Evolutionary conservation across 2,329 filamentous ascomycete genomes (phyloP).

Genomic region (Venturia oleaginea): DNA sequence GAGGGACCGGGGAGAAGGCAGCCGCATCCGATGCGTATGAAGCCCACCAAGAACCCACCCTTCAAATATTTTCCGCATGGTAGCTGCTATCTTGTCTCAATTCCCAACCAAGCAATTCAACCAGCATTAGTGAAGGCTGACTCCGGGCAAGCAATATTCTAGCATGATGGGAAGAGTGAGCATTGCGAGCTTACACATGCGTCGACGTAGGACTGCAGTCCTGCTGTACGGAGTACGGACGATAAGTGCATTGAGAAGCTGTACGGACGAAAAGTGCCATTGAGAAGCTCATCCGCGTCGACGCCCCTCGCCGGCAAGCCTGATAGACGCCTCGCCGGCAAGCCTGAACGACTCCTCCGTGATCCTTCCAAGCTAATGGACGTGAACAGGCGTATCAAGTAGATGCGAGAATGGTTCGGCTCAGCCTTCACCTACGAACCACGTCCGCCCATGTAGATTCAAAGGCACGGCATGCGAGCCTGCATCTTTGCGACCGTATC

Average conservation of each 20-base stretch:
- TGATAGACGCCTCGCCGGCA: too few relatives aligned
- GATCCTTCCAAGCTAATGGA: neutral
- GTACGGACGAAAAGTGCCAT: neutral
- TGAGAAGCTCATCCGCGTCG: neutral
- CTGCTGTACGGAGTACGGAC: neutral
- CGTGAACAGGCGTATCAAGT: conserved; percentile 5
- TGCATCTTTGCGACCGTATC: neutral
- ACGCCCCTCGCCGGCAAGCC: too few relatives aligned
- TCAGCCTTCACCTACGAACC: conserved; percentile 1
- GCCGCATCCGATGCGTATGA: neutral
- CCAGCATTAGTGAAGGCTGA: neutral
- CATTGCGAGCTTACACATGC: neutral
- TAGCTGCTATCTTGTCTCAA: neutral
- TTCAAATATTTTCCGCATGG: neutral
- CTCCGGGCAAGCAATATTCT: neutral
- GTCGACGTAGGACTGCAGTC: neutral
- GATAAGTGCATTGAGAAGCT: neutral
- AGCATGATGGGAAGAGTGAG: neutral
- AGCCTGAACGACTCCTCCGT: neutral
- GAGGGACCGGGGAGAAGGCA: neutral
- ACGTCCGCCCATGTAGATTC: neutral
- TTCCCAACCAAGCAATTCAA: neutral
- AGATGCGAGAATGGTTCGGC: neutral
- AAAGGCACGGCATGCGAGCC: neutral
- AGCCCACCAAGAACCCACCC: neutral